phyloP scores from a whole-genome alignment of 805 yeast genomes.

The Kluyveromyces wickerhamii region DNA sequence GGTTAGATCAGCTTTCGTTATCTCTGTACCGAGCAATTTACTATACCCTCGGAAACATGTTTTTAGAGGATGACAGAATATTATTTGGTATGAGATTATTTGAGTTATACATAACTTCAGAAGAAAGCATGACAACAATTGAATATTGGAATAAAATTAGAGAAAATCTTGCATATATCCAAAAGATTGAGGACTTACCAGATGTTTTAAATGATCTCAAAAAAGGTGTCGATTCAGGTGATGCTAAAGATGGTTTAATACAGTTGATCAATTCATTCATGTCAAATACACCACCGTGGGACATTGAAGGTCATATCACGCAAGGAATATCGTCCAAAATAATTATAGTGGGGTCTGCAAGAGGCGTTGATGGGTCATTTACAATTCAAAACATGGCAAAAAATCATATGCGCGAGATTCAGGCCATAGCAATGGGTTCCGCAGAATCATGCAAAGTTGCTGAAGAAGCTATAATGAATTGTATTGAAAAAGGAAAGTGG shows the following conservation, averaged over 20 bases:
- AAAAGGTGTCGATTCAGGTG: neutral
- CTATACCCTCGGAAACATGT: conserved; percentile 38
- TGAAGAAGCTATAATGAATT: conserved; percentile 40
- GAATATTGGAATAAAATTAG: neutral
- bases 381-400: conserved; percentile 41
- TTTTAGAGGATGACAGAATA: conserved; percentile 38
- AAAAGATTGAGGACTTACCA: neutral
- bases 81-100: conserved; percentile 37
- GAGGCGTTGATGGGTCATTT: conserved; percentile 60
- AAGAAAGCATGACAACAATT: conserved; percentile 1
- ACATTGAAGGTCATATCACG: conserved; percentile 12
- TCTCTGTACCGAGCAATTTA: conserved; percentile 41
- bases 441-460: conserved; percentile 55
- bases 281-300: conserved; percentile 20
- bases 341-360: conserved; percentile 48
- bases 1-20: conserved; percentile 29
- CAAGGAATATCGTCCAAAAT: conserved; percentile 6
- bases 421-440: conserved; percentile 65
- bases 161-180: neutral
- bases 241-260: conserved; percentile 3
- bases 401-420: conserved; percentile 22
- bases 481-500: conserved; percentile 54
- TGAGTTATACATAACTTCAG: conserved; percentile 12
- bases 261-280: conserved; percentile 17
- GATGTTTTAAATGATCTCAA: neutral